Evolutionary conservation across 2,329 filamentous ascomycete species (phyloP).

Genomic region (Calonectria multiphialidica): DNA sequence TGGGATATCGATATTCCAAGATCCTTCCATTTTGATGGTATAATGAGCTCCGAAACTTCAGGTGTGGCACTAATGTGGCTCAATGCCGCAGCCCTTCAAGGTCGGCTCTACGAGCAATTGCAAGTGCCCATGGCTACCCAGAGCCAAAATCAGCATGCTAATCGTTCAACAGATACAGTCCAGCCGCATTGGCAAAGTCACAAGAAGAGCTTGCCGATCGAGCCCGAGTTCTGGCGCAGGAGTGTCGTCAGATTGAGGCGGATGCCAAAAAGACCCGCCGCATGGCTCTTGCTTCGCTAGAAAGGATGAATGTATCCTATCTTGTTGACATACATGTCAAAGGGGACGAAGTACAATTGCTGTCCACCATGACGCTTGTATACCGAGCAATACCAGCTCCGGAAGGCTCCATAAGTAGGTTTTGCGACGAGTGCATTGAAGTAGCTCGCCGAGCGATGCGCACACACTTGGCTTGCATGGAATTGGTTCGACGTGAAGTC

Average conservation of each 20-base stretch:
- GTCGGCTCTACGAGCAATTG: conserved; percentile 68
- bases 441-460: conserved; percentile 62
- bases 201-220: conserved; percentile 54
- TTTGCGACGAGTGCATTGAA: conserved; percentile 62
- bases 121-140: conserved; percentile 32
- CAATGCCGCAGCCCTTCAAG: conserved; percentile 66
- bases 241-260: conserved; percentile 52
- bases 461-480: conserved; percentile 59
- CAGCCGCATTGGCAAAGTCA: conserved; percentile 56
- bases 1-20: conserved; percentile 68
- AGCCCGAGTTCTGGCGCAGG: conserved; percentile 53
- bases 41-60: conserved; percentile 44
- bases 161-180: conserved; percentile 59
- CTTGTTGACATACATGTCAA: conserved; percentile 59
- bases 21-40: conserved; percentile 57
- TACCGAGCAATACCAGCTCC: conserved; percentile 65
- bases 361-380: conserved; percentile 63
- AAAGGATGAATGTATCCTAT: conserved; percentile 52
- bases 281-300: conserved; percentile 51
- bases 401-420: conserved; percentile 55
- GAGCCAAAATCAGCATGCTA: background rate
- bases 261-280: conserved; percentile 51
- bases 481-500: conserved; percentile 53
- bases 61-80: conserved; percentile 67
- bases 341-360: conserved; percentile 61